These are phyloP conservation scores for Penicillium sclerotiorum DNA, from an alignment of 2,329 filamentous ascomycete genomes.

Conservation along the genomic window DNA sequence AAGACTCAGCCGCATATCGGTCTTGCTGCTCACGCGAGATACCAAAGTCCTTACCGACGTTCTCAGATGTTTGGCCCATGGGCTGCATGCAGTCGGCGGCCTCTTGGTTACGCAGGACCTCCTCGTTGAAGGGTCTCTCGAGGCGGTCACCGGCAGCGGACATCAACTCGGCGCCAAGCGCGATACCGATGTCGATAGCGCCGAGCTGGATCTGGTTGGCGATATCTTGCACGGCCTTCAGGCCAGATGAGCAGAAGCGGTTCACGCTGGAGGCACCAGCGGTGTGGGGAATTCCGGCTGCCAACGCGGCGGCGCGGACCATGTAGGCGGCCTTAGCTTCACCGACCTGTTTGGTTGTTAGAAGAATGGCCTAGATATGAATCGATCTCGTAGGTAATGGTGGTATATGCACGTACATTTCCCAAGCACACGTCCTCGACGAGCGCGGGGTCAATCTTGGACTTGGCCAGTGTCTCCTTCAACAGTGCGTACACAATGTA, in stretches of 20 bases:
- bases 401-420: constrained; percentile 67
- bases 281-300: constrained; percentile 92
- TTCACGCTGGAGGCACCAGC: constrained; percentile 80
- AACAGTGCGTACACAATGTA: constrained; percentile 81
- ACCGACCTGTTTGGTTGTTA: constrained; percentile 59
- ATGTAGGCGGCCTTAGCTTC: constrained; percentile 89
- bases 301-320: constrained; percentile 81
- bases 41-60: constrained; percentile 88
- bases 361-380: not conserved
- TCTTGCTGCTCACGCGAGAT: constrained; percentile 81
- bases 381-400: not conserved
- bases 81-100: constrained; percentile 84
- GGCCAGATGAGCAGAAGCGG: constrained; percentile 95
- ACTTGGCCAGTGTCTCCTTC: constrained; percentile 71
- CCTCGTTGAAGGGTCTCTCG: constrained; percentile 73
- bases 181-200: constrained; percentile 83
- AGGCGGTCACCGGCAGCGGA: constrained; percentile 70
- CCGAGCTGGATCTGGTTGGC: constrained; percentile 81
- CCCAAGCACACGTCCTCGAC: constrained; percentile 91
- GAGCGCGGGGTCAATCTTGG: constrained; percentile 75
- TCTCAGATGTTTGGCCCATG: constrained; percentile 98
- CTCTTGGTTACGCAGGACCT: constrained; percentile 75
- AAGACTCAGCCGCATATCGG: constrained; percentile 82
- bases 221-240: constrained; percentile 94
- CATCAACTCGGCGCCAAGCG: constrained; percentile 90